Conservation (phyloP, 1,284 basidiomycete species). For the Ceratobasidium sp. region DNA sequence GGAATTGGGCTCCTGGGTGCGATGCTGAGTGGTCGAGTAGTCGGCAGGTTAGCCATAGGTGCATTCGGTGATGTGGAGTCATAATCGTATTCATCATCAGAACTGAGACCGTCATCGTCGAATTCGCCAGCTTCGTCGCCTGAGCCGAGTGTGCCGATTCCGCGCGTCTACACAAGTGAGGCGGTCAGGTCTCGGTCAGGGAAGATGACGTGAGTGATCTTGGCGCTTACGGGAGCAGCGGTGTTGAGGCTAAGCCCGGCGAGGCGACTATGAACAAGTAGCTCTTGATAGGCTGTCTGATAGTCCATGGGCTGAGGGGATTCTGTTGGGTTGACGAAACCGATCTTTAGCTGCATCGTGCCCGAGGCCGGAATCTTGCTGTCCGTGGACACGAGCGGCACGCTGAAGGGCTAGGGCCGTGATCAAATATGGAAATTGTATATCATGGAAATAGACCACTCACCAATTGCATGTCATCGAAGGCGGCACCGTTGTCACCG, state of each 20-base stretch:
- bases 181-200: constrained; percentile 8
- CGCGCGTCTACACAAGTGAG: constrained; percentile 72
- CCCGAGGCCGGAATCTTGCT: constrained; percentile 70
- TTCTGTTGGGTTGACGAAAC: constrained; percentile 67
- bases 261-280: constrained; percentile 69
- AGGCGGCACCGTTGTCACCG: constrained; percentile 54
- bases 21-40: constrained; percentile 14
- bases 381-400: constrained; percentile 73
- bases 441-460: constrained; percentile 40
- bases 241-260: constrained; percentile 69
- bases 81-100: constrained; percentile 54
- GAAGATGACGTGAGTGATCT: not conserved
- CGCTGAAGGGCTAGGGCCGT: constrained; percentile 61
- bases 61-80: constrained; percentile 30
- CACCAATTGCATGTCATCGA: constrained; percentile 53
- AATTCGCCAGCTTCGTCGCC: constrained; percentile 64
- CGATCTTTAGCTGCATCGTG: constrained; percentile 76
- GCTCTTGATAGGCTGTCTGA: constrained; percentile 70
- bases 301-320: constrained; percentile 56
- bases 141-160: constrained; percentile 85
- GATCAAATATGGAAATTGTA: constrained; percentile 28
- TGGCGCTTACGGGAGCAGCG: constrained; percentile 75
- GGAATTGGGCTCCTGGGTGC: constrained; percentile 2
- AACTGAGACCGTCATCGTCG: constrained; percentile 79
- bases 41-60: constrained; percentile 32